Percentiles rank a stretch among this genome's conserved stretches.
These are phyloP conservation scores for Platanthera zijinensis DNA, from an alignment of 106 monocot species.

Conservation along the genomic window DNA sequence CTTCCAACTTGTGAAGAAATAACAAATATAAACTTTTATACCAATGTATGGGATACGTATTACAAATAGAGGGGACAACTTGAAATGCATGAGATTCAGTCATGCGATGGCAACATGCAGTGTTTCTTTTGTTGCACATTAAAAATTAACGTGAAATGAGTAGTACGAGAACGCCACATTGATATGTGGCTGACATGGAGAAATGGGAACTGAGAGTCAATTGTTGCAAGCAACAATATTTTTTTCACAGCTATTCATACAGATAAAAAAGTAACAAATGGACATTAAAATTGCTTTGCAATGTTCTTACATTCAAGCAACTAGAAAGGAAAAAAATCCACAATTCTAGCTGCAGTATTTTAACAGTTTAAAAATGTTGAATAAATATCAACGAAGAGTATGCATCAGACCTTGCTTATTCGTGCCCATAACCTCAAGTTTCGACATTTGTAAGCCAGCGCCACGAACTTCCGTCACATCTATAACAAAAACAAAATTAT, in stretches of 20 bases:
- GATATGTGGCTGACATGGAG: too few species aligned
- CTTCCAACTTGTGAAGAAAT: neutral
- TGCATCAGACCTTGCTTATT: constrained; percentile 27
- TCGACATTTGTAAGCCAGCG: constrained; percentile 81
- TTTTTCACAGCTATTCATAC: neutral
- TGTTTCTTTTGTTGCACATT: too few species aligned
- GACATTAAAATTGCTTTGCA: neutral
- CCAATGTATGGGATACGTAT: neutral
- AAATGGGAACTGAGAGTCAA: too few species aligned
- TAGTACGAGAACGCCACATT: too few species aligned
- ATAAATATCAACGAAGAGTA: neutral
- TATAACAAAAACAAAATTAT: constrained; percentile 17
- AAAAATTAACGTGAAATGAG: neutral
- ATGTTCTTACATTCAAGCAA: neutral
- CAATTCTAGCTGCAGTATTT: neutral
- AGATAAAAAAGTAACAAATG: neutral
- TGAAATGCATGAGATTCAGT: neutral
- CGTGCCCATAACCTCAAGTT: constrained; percentile 45
- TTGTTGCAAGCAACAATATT: neutral
- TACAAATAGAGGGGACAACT: neutral
- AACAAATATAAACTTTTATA: neutral
- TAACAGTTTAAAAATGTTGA: neutral
- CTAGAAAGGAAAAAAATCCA: neutral
- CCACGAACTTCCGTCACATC: constrained; percentile 96
- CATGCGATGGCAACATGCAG: too few species aligned